Conservation (phyloP, 2,329 filamentous ascomycete genomes). For the Hypoxylon sp. region DNA sequence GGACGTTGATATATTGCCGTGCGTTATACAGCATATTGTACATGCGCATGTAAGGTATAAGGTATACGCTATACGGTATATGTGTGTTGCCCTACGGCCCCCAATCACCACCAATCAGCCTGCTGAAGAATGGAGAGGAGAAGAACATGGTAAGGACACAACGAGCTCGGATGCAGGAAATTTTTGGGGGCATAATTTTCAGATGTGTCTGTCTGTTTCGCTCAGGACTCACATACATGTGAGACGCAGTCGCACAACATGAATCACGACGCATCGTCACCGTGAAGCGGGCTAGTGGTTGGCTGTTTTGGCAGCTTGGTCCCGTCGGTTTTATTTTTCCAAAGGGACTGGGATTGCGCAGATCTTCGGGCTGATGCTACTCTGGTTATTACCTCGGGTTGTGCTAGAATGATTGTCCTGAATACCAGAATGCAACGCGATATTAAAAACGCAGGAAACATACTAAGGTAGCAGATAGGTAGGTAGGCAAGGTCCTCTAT, state of each 20-base stretch:
- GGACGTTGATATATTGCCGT: neutral
- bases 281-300: neutral
- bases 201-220: neutral
- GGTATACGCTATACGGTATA: too few species aligned
- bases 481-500: neutral
- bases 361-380: neutral
- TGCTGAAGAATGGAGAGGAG: conserved; percentile 11
- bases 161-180: neutral
- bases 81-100: conserved; percentile 3
- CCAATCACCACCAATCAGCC: neutral
- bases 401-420: neutral
- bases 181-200: neutral
- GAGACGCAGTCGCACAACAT: conserved; percentile 29
- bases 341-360: neutral
- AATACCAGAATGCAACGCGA: neutral
- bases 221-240: conserved; percentile 2
- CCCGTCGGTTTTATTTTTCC: neutral
- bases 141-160: neutral
- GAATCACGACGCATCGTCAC: conserved; percentile 33
- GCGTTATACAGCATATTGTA: conserved; percentile 1
- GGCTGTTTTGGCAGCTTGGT: neutral
- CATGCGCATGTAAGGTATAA: neutral
- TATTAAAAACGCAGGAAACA: neutral
- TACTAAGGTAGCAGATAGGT: neutral
- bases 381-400: neutral